Conservation (phyloP, 2,329 filamentous ascomycete species). For the Myriangium duriaei region DNA sequence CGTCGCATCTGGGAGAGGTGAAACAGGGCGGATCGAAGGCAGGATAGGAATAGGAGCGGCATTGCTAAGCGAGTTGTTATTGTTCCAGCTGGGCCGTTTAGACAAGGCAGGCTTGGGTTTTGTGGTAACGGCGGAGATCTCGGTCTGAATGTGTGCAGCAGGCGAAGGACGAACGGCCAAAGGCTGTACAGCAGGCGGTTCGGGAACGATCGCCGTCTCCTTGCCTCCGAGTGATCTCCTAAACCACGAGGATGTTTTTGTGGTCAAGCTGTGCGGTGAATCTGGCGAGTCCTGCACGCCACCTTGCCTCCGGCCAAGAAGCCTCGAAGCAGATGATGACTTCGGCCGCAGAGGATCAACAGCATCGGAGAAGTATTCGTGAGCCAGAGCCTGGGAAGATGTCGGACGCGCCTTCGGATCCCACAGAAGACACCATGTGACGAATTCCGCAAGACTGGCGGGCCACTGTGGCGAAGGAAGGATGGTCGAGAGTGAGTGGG, state of each 20-base stretch:
- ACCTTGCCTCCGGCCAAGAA: conserved; percentile 82
- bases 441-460: conserved; percentile 72
- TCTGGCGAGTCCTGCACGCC: conserved; percentile 60
- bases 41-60: conserved; percentile 90
- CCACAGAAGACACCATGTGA: conserved; percentile 99
- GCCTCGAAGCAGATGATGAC: conserved; percentile 72
- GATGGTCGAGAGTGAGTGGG: conserved; percentile 90
- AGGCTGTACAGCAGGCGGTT: no score
- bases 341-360: conserved; percentile 87
- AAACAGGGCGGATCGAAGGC: conserved; percentile 86
- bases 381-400: conserved; percentile 82
- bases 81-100: conserved; percentile 91
- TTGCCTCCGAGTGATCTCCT: conserved; percentile 82
- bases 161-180: conserved; percentile 8
- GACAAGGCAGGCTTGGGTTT: conserved; percentile 45
- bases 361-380: conserved; percentile 89
- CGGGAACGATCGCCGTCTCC: conserved; percentile 38
- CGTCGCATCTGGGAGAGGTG: conserved; percentile 87
- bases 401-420: conserved; percentile 87
- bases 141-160: conserved; percentile 29
- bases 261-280: conserved; percentile 46
- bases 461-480: conserved; percentile 88
- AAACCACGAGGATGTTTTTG: conserved; percentile 88
- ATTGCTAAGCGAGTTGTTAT: conserved; percentile 53
- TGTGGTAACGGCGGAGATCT: conserved; percentile 33